These are phyloP conservation scores for Fusarium lyarnte DNA, from an alignment of 2,329 filamentous ascomycete species.

Conservation along the genomic window DNA sequence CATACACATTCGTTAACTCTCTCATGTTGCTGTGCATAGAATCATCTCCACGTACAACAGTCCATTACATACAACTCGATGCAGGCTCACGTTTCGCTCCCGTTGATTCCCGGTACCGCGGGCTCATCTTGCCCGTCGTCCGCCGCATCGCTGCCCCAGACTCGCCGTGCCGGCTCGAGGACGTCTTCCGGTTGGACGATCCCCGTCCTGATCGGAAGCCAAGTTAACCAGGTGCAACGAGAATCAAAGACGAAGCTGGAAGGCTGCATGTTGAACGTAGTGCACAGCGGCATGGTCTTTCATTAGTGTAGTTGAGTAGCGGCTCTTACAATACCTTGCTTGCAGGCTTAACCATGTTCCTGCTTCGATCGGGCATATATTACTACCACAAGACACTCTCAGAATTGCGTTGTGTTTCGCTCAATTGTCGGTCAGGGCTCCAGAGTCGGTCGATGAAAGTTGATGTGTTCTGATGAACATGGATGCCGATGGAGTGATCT, in stretches of 20 bases:
- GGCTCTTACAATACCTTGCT: background rate
- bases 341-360: conserved; percentile 20
- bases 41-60: conserved; percentile 18
- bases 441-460: conserved; percentile 30
- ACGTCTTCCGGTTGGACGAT: conserved; percentile 40
- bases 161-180: conserved; percentile 35
- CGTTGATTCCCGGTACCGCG: conserved; percentile 40
- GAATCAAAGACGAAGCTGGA: conserved; percentile 16
- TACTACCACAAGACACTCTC: background rate
- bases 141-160: conserved; percentile 18
- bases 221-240: conserved; percentile 21
- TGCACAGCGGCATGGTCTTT: conserved; percentile 1
- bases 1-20: background rate
- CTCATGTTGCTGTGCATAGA: conserved; percentile 5
- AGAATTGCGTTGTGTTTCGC: background rate
- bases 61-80: conserved; percentile 13
- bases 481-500: conserved; percentile 32
- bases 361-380: conserved; percentile 3
- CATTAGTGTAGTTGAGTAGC: background rate
- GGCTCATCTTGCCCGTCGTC: conserved; percentile 30
- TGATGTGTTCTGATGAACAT: conserved; percentile 34
- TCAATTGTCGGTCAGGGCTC: conserved; percentile 33
- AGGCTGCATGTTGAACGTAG: conserved; percentile 28
- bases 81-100: conserved; percentile 15
- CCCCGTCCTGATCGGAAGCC: conserved; percentile 32